Percentiles rank a stretch among this genome's conserved stretches.
These are phyloP conservation scores for Cerioporus squamosus DNA, from an alignment of 1,284 basidiomycete species.

Conservation along the genomic window DNA sequence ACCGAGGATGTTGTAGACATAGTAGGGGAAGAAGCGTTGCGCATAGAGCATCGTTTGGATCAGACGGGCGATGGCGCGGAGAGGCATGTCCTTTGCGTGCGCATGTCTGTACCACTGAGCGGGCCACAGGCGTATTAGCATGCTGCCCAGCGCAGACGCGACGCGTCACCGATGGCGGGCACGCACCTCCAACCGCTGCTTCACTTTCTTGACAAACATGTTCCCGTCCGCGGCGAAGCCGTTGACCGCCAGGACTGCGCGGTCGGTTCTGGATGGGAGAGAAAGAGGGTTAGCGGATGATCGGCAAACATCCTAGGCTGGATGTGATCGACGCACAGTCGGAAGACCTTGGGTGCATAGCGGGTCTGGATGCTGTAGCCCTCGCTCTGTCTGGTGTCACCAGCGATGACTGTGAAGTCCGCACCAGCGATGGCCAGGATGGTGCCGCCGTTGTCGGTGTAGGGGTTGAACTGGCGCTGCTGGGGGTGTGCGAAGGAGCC, in stretches of 20 bases:
- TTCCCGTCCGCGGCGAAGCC: constrained; percentile 96
- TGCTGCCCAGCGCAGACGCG: neutral
- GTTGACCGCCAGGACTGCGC: constrained; percentile 90
- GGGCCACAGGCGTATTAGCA: neutral
- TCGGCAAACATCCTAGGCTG: neutral
- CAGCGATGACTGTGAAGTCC: constrained; percentile 92
- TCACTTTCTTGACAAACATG: constrained; percentile 94
- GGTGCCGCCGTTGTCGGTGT: constrained; percentile 91
- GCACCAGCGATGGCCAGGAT: constrained; percentile 93
- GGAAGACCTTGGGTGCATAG: constrained; percentile 92
- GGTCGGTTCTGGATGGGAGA: constrained; percentile 79
- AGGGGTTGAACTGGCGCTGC: constrained; percentile 81
- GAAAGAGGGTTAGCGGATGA: constrained; percentile 2
- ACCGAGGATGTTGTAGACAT: constrained; percentile 93
- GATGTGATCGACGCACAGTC: constrained; percentile 58
- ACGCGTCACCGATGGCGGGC: constrained; percentile 8
- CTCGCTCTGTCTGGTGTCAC: constrained; percentile 93
- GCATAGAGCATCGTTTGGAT: constrained; percentile 97
- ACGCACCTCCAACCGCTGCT: constrained; percentile 87
- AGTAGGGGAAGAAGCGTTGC: constrained; percentile 95
- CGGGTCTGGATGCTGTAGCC: constrained; percentile 95
- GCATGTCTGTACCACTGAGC: constrained; percentile 92
- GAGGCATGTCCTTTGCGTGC: constrained; percentile 92
- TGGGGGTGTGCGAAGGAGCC: constrained; percentile 47
- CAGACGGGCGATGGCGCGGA: constrained; percentile 89